A percentile compares a stretch with the other conserved stretches of the same genome.
These are phyloP conservation scores for Ganoderma resinaceum DNA, from an alignment of 1,284 basidiomycete genomes.

Conservation along the genomic window DNA sequence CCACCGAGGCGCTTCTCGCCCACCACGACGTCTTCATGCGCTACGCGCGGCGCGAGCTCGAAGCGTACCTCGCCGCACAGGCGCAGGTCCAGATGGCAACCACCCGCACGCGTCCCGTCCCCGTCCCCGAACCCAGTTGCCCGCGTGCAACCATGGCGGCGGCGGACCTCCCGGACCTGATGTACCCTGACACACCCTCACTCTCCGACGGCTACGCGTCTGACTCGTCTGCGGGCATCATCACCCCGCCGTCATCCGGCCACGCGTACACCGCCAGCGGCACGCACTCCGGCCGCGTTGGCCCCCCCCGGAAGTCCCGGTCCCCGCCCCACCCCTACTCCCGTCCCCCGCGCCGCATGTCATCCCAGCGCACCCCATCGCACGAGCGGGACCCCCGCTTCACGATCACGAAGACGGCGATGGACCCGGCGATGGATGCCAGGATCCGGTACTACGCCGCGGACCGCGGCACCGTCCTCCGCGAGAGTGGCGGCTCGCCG, in stretches of 20 bases:
- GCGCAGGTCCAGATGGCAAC: background rate
- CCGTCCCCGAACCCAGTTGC: background rate
- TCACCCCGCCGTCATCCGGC: slow-evolving; percentile 18
- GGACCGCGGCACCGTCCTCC: slow-evolving; percentile 16
- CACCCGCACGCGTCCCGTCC: background rate
- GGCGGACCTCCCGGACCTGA: slow-evolving; percentile 21
- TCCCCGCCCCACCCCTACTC: slow-evolving; percentile 14
- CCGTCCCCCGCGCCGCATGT: background rate
- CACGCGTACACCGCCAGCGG: background rate
- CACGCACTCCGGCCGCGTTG: slow-evolving; percentile 4
- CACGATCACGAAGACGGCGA: background rate
- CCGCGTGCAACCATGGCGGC: background rate
- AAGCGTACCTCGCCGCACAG: background rate
- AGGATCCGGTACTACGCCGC: slow-evolving; percentile 23
- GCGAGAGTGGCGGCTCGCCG: slow-evolving; percentile 18
- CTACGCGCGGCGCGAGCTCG: background rate
- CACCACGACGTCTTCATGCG: slow-evolving; percentile 55
- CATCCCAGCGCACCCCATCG: background rate
- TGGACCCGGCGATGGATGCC: slow-evolving; percentile 14
- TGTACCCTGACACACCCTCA: slow-evolving; percentile 26
- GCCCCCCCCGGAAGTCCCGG: background rate
- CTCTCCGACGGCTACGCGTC: slow-evolving; percentile 13
- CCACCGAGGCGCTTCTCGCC: slow-evolving; percentile 59
- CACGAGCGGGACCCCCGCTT: background rate
- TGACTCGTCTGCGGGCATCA: slow-evolving; percentile 11